These are phyloP conservation scores for Aspergillus homomorphus DNA, from an alignment of 495 filamentous ascomycete species.

Conservation along the genomic window DNA sequence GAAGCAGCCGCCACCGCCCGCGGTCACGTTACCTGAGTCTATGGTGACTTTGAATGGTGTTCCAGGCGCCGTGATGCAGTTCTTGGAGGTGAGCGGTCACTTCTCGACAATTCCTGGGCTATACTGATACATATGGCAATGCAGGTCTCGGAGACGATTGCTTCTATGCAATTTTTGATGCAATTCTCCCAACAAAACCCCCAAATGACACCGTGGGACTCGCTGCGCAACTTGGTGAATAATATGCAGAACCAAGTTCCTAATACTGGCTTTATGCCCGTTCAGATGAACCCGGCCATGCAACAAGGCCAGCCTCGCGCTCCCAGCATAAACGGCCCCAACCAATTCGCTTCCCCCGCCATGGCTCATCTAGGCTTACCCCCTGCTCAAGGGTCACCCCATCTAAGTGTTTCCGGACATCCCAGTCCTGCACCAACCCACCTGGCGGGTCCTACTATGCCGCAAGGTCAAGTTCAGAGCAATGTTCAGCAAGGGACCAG, in stretches of 20 bases:
- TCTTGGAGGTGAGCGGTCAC: conserved; percentile 59
- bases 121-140: conserved; percentile 1
- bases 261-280: conserved; percentile 28
- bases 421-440: conserved; percentile 47
- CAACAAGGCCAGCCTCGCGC: conserved; percentile 37
- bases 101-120: not conserved
- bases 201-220: conserved; percentile 54
- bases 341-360: conserved; percentile 52
- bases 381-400: conserved; percentile 42
- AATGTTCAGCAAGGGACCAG: conserved; percentile 64
- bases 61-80: conserved; percentile 54
- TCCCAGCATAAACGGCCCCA: conserved; percentile 31
- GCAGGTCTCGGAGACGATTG: conserved; percentile 71
- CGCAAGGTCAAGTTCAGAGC: conserved; percentile 65
- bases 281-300: conserved; percentile 36
- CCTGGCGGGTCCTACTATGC: conserved; percentile 49
- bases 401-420: conserved; percentile 44
- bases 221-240: conserved; percentile 59
- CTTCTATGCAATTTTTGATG: conserved; percentile 69
- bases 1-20: conserved; percentile 47
- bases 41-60: conserved; percentile 63
- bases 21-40: conserved; percentile 60
- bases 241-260: conserved; percentile 34
- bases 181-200: conserved; percentile 57
- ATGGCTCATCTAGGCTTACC: conserved; percentile 49